Percentiles rank a stretch among this genome's conserved stretches.
phyloP scores from a whole-genome alignment of 1,139 yeast genomes.

The Blastobotrys ciferrii region DNA sequence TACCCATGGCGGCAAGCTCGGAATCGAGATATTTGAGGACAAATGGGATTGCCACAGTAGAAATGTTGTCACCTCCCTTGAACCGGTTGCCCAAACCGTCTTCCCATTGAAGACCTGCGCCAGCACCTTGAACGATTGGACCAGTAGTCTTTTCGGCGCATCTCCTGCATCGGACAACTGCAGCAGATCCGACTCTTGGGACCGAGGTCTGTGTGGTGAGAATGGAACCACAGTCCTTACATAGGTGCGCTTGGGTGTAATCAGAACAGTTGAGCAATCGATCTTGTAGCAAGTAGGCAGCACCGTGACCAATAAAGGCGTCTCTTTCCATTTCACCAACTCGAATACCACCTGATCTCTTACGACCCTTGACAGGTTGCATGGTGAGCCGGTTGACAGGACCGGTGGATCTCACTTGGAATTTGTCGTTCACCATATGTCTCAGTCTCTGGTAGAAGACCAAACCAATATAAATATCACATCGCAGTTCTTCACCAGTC shows the following conservation, averaged over 20 bases:
- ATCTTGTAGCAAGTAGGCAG: slow-evolving; percentile 94
- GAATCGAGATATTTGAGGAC: slow-evolving; percentile 93
- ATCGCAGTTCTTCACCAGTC: slow-evolving; percentile 96
- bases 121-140: slow-evolving; percentile 39
- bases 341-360: slow-evolving; percentile 99
- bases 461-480: slow-evolving; percentile 92
- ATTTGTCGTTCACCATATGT: slow-evolving; percentile 99
- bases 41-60: slow-evolving; percentile 95
- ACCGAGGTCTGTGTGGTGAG: slow-evolving; percentile 87
- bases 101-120: slow-evolving; percentile 64
- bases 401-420: slow-evolving; percentile 98
- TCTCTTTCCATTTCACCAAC: slow-evolving; percentile 99
- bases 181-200: slow-evolving; percentile 81
- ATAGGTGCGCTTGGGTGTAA: slow-evolving; percentile 84
- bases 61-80: slow-evolving; percentile 87
- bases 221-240: slow-evolving; percentile 92
- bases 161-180: slow-evolving; percentile 83
- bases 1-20: slow-evolving; percentile 98
- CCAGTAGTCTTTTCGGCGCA: slow-evolving; percentile 71
- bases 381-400: slow-evolving; percentile 94
- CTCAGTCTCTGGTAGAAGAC: slow-evolving; percentile 97
- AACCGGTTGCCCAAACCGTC: slow-evolving; percentile 92
- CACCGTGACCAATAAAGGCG: slow-evolving; percentile 97
- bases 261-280: slow-evolving; percentile 94
- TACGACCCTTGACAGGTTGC: slow-evolving; percentile 99